Percentiles rank a stretch among this genome's conserved stretches.
These are phyloP conservation scores for Corniculantispora saksenae DNA, from an alignment of 2,329 filamentous ascomycete genomes.

Conservation along the genomic window DNA sequence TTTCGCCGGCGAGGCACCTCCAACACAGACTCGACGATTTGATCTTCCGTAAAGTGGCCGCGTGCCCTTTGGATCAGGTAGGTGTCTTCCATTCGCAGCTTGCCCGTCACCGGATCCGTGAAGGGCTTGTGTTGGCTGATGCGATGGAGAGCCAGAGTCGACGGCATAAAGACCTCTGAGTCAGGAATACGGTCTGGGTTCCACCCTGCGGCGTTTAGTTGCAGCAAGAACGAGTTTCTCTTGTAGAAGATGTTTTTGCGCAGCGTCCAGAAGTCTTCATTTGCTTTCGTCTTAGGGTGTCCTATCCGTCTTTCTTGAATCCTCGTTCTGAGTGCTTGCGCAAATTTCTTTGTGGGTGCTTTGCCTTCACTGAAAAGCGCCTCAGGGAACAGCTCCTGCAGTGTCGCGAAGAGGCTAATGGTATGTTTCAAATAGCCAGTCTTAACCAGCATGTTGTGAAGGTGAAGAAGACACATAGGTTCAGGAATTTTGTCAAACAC, in stretches of 20 bases:
- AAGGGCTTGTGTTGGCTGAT: conserved; percentile 29
- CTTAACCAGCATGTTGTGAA: conserved; percentile 50
- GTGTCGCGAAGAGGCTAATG: conserved; percentile 33
- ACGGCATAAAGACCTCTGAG: conserved; percentile 29
- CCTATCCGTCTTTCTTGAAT: background rate
- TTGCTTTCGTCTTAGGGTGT: background rate
- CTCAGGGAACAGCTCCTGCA: conserved; percentile 26
- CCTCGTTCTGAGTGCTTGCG: conserved; percentile 8
- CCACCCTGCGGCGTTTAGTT: conserved; percentile 37
- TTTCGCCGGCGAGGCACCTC: background rate
- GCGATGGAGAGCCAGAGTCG: conserved; percentile 30
- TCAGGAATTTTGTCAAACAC: conserved; percentile 45
- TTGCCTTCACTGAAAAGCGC: conserved; percentile 19
- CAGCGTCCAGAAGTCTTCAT: conserved; percentile 5
- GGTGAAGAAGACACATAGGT: conserved; percentile 41
- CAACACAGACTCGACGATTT: background rate
- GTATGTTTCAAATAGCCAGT: conserved; percentile 39
- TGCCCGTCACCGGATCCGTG: conserved; percentile 31
- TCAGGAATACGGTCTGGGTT: conserved; percentile 38
- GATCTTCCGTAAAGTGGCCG: background rate
- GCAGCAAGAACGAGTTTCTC: conserved; percentile 33
- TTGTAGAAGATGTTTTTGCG: conserved; percentile 34
- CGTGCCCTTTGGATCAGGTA: conserved; percentile 25
- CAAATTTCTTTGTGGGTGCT: conserved; percentile 20
- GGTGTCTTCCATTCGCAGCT: conserved; percentile 31